phyloP scores from a whole-genome alignment of 2,329 filamentous ascomycete genomes.

The Lizonia empirigonia region DNA sequence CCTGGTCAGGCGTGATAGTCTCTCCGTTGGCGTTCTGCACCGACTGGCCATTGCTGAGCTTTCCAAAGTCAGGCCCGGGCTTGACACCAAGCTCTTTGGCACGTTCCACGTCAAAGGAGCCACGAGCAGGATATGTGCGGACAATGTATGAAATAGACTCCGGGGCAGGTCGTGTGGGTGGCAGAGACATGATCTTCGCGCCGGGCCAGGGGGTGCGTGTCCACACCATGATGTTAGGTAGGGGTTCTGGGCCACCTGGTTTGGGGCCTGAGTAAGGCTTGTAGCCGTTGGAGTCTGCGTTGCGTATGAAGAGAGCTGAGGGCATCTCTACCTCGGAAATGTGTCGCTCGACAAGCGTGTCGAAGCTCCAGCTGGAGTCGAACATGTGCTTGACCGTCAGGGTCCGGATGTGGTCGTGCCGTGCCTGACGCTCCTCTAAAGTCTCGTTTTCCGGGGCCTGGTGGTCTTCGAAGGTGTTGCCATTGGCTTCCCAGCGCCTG shows the following conservation, averaged over 20 bases:
- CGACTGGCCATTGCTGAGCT: constrained; percentile 66
- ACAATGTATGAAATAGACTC: constrained; percentile 86
- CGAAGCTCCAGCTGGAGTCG: constrained; percentile 74
- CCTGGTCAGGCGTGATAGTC: constrained; percentile 83
- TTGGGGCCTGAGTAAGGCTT: constrained; percentile 71
- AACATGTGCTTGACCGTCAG: constrained; percentile 78
- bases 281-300: constrained; percentile 66
- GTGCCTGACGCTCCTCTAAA: constrained; percentile 43
- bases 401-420: constrained; percentile 60
- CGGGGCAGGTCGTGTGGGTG: constrained; percentile 67
- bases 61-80: constrained; percentile 62
- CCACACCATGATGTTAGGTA: constrained; percentile 72
- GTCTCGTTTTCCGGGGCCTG: constrained; percentile 36
- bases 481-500: constrained; percentile 28
- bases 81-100: constrained; percentile 70
- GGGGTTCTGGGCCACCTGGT: constrained; percentile 56
- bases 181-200: constrained; percentile 67
- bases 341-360: constrained; percentile 69
- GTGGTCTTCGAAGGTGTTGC: constrained; percentile 42
- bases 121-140: constrained; percentile 74
- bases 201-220: constrained; percentile 81
- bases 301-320: constrained; percentile 71
- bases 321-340: constrained; percentile 71
- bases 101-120: constrained; percentile 74
- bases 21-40: constrained; percentile 69